Evolutionary conservation across 495 filamentous ascomycete species (phyloP).

Genomic region (Penicillium coprophilum): DNA sequence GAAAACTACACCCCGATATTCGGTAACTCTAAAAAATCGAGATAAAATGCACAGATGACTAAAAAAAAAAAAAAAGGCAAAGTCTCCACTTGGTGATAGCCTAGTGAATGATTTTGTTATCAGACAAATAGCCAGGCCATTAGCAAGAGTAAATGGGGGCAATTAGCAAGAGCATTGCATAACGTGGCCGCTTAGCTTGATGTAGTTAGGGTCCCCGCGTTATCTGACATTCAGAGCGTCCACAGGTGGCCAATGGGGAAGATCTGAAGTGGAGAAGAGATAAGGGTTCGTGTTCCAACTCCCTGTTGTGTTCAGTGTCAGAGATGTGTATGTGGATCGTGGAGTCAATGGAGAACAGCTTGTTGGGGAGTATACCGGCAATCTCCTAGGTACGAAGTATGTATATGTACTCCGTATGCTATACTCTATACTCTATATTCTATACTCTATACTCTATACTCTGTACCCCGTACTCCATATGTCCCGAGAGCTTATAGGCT

Average conservation of each 20-base stretch:
- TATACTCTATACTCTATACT: no score
- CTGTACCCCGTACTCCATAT: no score
- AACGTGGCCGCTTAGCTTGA: constrained; percentile 2
- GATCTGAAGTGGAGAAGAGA: neutral
- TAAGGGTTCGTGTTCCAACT: no score
- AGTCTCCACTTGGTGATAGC: neutral
- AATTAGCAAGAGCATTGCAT: constrained; percentile 29
- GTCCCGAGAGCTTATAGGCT: neutral
- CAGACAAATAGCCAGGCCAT: neutral
- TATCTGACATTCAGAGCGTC: neutral
- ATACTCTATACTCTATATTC: no score
- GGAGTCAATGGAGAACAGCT: neutral
- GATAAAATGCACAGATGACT: constrained; percentile 1
- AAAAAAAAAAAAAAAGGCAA: neutral
- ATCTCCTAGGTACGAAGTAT: neutral
- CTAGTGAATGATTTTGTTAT: neutral
- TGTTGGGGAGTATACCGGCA: neutral
- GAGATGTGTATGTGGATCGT: neutral
- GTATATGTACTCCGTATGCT: no score
- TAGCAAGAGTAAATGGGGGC: neutral
- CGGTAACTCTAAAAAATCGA: constrained; percentile 3
- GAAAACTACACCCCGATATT: neutral
- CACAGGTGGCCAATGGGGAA: no score
- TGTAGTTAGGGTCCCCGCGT: neutral
- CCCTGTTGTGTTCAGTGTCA: no score